Conservation (phyloP, 2,329 filamentous ascomycete genomes). For the Tricladium varicosporioides region DNA sequence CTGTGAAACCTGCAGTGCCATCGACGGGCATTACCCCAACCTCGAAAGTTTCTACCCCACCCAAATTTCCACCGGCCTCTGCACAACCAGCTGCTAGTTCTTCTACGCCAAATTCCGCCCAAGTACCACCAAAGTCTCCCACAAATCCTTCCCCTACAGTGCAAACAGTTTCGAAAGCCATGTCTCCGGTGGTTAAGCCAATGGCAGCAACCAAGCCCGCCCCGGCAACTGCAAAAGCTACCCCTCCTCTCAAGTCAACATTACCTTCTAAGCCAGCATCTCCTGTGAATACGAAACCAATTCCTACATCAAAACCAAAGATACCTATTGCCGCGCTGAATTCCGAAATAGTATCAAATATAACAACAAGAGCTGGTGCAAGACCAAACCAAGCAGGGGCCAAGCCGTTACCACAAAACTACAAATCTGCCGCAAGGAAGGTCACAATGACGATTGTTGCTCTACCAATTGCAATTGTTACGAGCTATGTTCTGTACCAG, state of each 20-base stretch:
- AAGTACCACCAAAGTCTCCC: neutral
- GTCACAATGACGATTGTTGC: conserved; percentile 33
- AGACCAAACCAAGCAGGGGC: conserved; percentile 17
- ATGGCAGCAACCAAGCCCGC: neutral
- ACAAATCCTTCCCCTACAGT: no score
- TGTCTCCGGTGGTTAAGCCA: conserved; percentile 1
- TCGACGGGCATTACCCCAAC: neutral
- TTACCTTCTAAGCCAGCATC: conserved; percentile 1
- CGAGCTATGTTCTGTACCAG: conserved; percentile 34
- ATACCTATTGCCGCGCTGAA: conserved; percentile 30
- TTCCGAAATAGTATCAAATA: conserved; percentile 29
- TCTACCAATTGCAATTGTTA: conserved; percentile 33
- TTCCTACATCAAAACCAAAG: conserved; percentile 7
- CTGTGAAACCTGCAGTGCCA: conserved; percentile 3
- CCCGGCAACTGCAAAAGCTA: neutral
- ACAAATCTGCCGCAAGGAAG: conserved; percentile 30
- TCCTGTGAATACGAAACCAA: neutral
- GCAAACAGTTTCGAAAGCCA: neutral
- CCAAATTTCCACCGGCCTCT: neutral
- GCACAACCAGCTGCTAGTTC: neutral
- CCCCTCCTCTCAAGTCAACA: neutral
- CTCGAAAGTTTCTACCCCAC: neutral
- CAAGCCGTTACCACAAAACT: conserved; percentile 28
- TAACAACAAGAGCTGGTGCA: conserved; percentile 29
- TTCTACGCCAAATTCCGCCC: neutral